Evolutionary conservation across 176 grass and related monocot genomes (phyloP), one percentile per base, ranked within the genome.

Genomic region (Microstegium vimineum): DNA sequence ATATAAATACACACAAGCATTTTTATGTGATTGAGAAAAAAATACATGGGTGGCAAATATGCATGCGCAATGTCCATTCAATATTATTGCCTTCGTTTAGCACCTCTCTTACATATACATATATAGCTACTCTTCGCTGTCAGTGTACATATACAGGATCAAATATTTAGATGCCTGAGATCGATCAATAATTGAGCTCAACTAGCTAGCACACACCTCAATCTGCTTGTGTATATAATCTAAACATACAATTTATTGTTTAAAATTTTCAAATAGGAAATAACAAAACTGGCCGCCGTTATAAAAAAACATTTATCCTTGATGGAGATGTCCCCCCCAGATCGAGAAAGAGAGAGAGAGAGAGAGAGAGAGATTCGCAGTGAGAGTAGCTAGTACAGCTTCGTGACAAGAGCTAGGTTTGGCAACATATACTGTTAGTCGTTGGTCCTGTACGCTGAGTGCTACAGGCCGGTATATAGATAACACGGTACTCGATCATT

Each of bases 361-460:
- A 79, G 77, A 67, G 47, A 70, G 52, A 85, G 31, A 78, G 10
- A 77, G 51, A 56, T 69, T 69, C 37, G 0, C 15, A 69, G 54
- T 30, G 40, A 52, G 34, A 32, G 34, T 16, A 33, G 25, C 6
- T 68, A 35, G 46, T 45, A 69, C 70, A 68, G 2, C 61, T 71
- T 81, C 27, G 35, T 81, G 77, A 81, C 60, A 86, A 86, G 70
- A 78, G 65, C 26, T 69, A 70, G 74, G 64, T 56, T 81, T 69
- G 78, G 64, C 78, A 69, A 51, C 64, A 81, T 56, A 38, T 69
- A n/a, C n/a, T 69, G 78, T 71, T 82, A 28, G 79, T 61, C 61
- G 79, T 61, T 71, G 79, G 51, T 71, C 66, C 66, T 71, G 26
- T 43, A 22, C 5, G 34, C 1, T 9, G 64, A 52, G 63, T 56